A percentile compares a stretch with the other conserved stretches of the same genome.
phyloP scores from a whole-genome alignment of 2,329 filamentous ascomycete genomes.

The Gremmenia infestans region DNA sequence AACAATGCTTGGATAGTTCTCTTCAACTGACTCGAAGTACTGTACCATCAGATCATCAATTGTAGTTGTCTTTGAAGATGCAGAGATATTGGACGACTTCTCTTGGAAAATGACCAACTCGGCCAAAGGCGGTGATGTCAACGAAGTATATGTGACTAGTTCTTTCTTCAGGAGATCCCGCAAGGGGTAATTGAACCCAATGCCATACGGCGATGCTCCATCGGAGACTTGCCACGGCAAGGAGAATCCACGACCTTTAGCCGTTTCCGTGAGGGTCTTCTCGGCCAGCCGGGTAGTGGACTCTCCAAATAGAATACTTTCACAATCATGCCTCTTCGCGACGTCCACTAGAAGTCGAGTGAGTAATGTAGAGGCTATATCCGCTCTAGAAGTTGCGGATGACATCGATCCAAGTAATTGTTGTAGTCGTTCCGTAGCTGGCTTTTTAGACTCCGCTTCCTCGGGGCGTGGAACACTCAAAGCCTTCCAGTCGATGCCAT shows the following conservation, averaged over 20 bases:
- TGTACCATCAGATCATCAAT: slow-evolving; percentile 88
- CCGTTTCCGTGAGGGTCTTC: slow-evolving; percentile 78
- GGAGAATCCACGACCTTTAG: slow-evolving; percentile 82
- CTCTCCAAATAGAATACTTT: slow-evolving; percentile 74
- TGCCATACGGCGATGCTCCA: slow-evolving; percentile 40
- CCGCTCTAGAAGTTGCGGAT: slow-evolving; percentile 70
- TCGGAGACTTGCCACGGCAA: slow-evolving; percentile 80
- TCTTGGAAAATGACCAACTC: slow-evolving; percentile 41
- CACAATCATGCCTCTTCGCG: slow-evolving; percentile 55
- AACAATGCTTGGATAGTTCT: slow-evolving; percentile 83
- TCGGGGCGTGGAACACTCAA: slow-evolving; percentile 29
- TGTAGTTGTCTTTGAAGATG: slow-evolving; percentile 60
- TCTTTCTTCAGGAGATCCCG: slow-evolving; percentile 84
- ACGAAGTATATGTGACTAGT: slow-evolving; percentile 59
- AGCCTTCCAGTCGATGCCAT: slow-evolving; percentile 49
- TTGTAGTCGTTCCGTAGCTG: slow-evolving; percentile 35
- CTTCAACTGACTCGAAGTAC: slow-evolving; percentile 83
- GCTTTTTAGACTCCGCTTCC: slow-evolving; percentile 10
- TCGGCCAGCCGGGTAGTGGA: slow-evolving; percentile 86
- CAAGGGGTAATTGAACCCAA: slow-evolving; percentile 66
- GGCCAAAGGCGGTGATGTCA: slow-evolving; percentile 48
- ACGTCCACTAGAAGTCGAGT: slow-evolving; percentile 65
- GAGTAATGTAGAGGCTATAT: slow-evolving; percentile 66
- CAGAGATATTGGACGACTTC: slow-evolving; percentile 28
- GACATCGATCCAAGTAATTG: slow-evolving; percentile 54